These are phyloP conservation scores for Hemileccinum impolitum DNA, from an alignment of 768 basidiomycete genomes.

Conservation along the genomic window DNA sequence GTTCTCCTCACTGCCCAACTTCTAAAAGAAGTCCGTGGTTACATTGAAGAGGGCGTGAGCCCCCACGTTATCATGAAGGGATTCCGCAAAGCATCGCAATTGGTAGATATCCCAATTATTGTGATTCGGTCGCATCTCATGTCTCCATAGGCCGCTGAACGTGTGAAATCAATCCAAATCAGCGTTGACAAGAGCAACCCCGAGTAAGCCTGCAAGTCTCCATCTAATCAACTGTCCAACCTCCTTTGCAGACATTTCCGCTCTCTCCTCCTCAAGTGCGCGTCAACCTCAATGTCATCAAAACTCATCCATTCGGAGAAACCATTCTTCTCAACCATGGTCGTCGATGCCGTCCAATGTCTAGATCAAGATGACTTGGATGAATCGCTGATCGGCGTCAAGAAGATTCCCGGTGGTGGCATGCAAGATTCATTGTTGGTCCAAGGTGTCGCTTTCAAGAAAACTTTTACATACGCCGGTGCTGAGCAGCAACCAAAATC, in stretches of 20 bases:
- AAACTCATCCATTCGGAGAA: constrained; percentile 99
- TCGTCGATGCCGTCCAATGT: constrained; percentile 92
- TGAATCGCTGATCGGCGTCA: constrained; percentile 93
- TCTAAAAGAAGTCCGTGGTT: constrained; percentile 85
- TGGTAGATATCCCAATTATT: constrained; percentile 51
- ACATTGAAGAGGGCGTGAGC: constrained; percentile 95
- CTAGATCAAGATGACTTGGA: constrained; percentile 93
- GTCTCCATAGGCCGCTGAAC: constrained; percentile 65
- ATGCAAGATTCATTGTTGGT: constrained; percentile 94
- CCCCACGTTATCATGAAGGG: constrained; percentile 98
- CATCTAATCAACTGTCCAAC: constrained; percentile 4
- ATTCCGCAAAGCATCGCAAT: constrained; percentile 78
- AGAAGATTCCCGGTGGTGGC: constrained; percentile 96
- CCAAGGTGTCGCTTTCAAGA: constrained; percentile 95
- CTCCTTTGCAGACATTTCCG: constrained; percentile 70
- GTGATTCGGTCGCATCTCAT: constrained; percentile 7
- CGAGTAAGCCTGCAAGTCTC: constrained; percentile 56
- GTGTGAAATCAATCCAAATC: constrained; percentile 87
- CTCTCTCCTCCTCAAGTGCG: constrained; percentile 92
- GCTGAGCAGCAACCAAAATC: constrained; percentile 98
- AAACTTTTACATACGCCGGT: constrained; percentile 98
- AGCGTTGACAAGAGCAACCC: constrained; percentile 86
- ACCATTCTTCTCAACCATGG: constrained; percentile 98
- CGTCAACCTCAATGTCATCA: constrained; percentile 99
- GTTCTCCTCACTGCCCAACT: constrained; percentile 93